Evolutionary conservation across 202 grass and related monocot genomes (phyloP).

Genomic region (Eragrostis tef): DNA sequence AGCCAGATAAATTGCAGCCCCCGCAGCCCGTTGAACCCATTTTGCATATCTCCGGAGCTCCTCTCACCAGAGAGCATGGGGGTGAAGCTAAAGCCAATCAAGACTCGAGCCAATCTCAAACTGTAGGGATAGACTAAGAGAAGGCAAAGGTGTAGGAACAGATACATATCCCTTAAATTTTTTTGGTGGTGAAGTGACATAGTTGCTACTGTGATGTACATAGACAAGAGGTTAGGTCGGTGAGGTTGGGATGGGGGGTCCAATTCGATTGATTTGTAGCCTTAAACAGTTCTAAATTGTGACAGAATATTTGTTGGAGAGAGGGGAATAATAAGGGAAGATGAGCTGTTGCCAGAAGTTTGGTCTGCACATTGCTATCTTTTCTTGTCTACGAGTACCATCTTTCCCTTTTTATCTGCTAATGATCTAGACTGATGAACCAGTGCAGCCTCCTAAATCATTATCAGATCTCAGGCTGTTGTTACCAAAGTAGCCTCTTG

Average conservation of each 20-base stretch:
- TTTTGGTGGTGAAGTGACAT: constrained; percentile 44
- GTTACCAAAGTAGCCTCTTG: not conserved
- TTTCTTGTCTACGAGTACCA: constrained; percentile 17
- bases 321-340: constrained; percentile 51
- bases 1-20: constrained; percentile 77
- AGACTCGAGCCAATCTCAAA: constrained; percentile 63
- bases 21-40: constrained; percentile 70
- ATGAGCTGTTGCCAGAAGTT: constrained; percentile 45
- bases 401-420: constrained; percentile 9
- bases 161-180: constrained; percentile 35
- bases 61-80: constrained; percentile 98
- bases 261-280: constrained; percentile 59
- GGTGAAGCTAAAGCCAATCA: constrained; percentile 96
- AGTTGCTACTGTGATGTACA: constrained; percentile 51
- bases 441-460: constrained; percentile 26
- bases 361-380: constrained; percentile 33
- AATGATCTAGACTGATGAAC: constrained; percentile 38
- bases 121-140: constrained; percentile 55
- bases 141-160: constrained; percentile 19
- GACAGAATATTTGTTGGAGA: constrained; percentile 53
- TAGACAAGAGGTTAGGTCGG: constrained; percentile 47
- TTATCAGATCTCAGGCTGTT: constrained; percentile 6
- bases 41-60: constrained; percentile 83
- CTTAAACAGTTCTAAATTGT: constrained; percentile 63
- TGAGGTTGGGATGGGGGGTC: constrained; percentile 39